A percentile compares a stretch with the other conserved stretches of the same genome.
Evolutionary conservation across 176 grass and related monocot species (phyloP).

Genomic region (Bromus sterilis): DNA sequence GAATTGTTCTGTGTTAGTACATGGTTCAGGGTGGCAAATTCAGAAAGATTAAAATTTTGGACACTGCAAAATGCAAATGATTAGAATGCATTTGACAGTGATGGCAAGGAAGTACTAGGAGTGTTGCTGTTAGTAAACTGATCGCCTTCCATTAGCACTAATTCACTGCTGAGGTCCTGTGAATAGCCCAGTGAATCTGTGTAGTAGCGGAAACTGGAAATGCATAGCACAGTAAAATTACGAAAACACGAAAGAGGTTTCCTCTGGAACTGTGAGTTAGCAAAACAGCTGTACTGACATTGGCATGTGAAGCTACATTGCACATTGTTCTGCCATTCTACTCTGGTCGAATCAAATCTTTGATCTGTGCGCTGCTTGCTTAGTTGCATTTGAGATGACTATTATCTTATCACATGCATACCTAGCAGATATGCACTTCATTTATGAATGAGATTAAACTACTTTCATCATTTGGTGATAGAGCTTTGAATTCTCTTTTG

Average conservation of each 20-base stretch:
- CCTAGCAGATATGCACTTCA: neutral
- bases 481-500: neutral
- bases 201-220: neutral
- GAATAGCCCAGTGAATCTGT: too few species aligned
- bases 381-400: neutral
- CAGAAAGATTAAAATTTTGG: neutral
- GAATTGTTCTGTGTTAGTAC: neutral
- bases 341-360: neutral
- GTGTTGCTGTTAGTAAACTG: neutral
- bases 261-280: neutral
- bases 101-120: neutral
- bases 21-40: neutral
- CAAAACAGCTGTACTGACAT: neutral
- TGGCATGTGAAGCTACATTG: neutral
- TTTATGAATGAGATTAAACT: neutral
- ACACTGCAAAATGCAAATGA: neutral
- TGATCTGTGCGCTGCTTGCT: neutral
- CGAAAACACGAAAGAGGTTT: neutral
- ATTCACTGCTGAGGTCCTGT: neutral
- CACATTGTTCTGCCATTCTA: neutral
- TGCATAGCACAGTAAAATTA: neutral
- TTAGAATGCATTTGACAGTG: neutral
- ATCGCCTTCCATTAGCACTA: neutral
- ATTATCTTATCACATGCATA: neutral
- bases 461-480: neutral